A percentile compares a stretch with the other conserved stretches of the same genome.
Conservation (phyloP, 2,329 filamentous ascomycete genomes). For the Cadophora gregata region DNA sequence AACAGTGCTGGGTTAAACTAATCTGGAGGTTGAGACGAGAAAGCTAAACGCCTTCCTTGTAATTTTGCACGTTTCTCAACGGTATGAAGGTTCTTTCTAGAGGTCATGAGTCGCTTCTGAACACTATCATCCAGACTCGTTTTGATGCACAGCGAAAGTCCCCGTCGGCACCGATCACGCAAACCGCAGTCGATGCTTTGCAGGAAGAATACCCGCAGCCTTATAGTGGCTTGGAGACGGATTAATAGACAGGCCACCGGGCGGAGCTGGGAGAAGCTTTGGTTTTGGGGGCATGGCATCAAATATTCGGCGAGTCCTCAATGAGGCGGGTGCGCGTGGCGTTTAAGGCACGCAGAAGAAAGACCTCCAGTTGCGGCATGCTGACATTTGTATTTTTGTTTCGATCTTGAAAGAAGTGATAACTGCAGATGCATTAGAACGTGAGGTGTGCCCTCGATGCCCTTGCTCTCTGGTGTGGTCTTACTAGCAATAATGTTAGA, state of each 20-base stretch:
- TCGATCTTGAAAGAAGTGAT: not conserved
- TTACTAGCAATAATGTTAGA: not conserved
- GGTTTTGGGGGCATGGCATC: not conserved
- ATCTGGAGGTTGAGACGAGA: not conserved
- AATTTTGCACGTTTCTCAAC: not conserved
- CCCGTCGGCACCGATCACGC: conserved; percentile 2
- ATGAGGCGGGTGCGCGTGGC: conserved; percentile 16
- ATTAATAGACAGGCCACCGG: not conserved
- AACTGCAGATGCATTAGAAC: not conserved
- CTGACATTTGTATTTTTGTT: not conserved
- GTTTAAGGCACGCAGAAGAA: not conserved
- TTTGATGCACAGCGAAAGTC: not conserved
- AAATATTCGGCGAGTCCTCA: conserved; percentile 16
- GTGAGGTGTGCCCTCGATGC: not conserved
- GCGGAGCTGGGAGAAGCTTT: not conserved
- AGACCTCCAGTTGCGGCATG: not conserved
- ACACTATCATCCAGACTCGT: not conserved
- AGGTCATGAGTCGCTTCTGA: not conserved
- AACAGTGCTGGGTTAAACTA: not conserved
- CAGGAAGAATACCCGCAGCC: conserved; percentile 7
- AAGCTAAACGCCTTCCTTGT: not conserved
- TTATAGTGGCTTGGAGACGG: not conserved
- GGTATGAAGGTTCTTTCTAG: not conserved
- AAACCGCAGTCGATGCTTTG: conserved; percentile 19
- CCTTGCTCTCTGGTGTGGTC: not conserved